Evolutionary conservation across 23 red algal species (phyloP), one percentile per base, ranked within the genome.

Genomic region (Gracilaria vermiculophylla): DNA sequence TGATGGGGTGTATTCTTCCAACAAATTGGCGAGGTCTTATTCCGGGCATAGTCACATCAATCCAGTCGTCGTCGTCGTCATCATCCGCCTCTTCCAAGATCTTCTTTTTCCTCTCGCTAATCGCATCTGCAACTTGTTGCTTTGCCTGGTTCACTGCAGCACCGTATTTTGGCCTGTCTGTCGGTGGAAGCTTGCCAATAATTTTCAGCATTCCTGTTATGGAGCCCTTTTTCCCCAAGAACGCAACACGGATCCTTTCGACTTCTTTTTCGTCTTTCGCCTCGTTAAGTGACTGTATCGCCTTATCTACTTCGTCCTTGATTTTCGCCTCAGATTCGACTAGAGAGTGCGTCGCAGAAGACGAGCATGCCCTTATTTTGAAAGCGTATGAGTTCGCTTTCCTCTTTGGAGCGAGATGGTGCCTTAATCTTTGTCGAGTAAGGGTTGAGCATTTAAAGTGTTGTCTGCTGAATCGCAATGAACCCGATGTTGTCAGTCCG

Each of bases 31-130:
- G 32, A 12, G 71, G 47, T 32, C 78, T 60, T 36, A 90, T 58
- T 44, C 93, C 93, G 16, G 93, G 93, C 80, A 91, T 81, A 15
- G 85, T 91, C 9, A 95, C 93, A 76, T 95, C 93, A 78, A 95
- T 70, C 83, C 73, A 78, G 10, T 94, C 92, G 14, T 53, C 60
- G 11, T 74, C 73, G 14, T 54, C 73, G 16, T 88, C 56, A 15
- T 86, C 49, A 5, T 69, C 35, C 24, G 21, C 33, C 42, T 75
- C 76, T 21, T 85, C 8, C 2, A 33, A 29, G 21, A 91, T 69
- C 53, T 42, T 80, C 25, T 87, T 48, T 60, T 91, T 95, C 39
- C 80, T 52, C 29, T 83, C 87, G 4, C n/a, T 42, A 29, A 95
- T 52, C 16, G 37, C 36, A 24, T 49, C 6, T 57, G 55, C 78